Evolutionary conservation across 352 stramenopile species (phyloP).

Genomic region (Pythium insidiosum): DNA sequence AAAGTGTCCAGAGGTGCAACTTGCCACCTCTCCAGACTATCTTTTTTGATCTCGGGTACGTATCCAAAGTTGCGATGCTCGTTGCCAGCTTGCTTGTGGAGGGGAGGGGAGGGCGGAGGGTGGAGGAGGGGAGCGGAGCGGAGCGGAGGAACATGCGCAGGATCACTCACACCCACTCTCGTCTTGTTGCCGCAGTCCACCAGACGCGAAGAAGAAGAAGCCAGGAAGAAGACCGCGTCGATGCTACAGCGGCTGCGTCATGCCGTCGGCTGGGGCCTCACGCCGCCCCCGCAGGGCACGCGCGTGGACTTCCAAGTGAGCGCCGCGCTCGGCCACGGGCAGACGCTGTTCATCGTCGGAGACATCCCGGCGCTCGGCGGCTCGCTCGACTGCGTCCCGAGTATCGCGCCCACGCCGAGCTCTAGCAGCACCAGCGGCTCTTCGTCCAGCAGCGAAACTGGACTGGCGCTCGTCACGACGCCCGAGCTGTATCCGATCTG

Average conservation of each 20-base stretch:
- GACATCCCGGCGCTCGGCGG: constrained; percentile 62
- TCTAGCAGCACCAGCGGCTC: constrained; percentile 13
- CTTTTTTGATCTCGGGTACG: too few relatives aligned
- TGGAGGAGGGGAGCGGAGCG: too few relatives aligned
- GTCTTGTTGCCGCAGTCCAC: too few relatives aligned
- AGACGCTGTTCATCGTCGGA: constrained; percentile 78
- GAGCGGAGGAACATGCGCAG: too few relatives aligned
- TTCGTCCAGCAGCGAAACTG: constrained; percentile 25
- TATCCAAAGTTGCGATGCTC: too few relatives aligned
- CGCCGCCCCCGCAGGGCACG: constrained; percentile 43
- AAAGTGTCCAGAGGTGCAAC: too few relatives aligned
- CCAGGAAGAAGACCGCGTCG: too few relatives aligned
- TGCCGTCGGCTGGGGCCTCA: constrained; percentile 64
- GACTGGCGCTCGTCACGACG: constrained; percentile 78
- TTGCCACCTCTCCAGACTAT: too few relatives aligned
- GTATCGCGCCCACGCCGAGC: constrained; percentile 13
- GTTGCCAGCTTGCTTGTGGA: too few relatives aligned
- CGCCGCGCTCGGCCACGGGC: constrained; percentile 59
- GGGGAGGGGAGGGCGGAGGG: too few relatives aligned
- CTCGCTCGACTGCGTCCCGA: constrained; percentile 45
- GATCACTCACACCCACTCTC: too few relatives aligned
- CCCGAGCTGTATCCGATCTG: constrained; percentile 84
- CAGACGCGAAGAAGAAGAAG: too few relatives aligned
- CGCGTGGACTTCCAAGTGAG: constrained; percentile 81
- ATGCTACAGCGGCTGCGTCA: constrained; percentile 84